phyloP scores from a whole-genome alignment of 306 rosid species.

The Hippophae gyantsensis region DNA sequence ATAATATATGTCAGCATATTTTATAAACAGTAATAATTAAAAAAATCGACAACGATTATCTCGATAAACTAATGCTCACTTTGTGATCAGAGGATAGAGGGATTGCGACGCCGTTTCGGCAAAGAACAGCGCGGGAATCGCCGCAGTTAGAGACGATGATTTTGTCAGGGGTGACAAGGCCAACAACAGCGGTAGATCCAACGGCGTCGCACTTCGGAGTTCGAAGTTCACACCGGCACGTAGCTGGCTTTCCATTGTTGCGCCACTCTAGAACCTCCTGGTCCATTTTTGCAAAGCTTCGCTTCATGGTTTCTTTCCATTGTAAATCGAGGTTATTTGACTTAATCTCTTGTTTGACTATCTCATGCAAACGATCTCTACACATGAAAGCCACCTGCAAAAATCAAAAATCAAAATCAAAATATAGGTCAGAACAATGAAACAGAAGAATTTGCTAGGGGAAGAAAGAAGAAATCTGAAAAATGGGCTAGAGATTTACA shows the following conservation, averaged over 20 bases:
- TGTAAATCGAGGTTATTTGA: not conserved
- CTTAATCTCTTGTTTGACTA: conserved; percentile 33
- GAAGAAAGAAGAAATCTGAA: not conserved
- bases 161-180: conserved; percentile 45
- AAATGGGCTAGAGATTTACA: conserved; percentile 26
- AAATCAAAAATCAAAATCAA: not conserved
- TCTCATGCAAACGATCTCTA: conserved; percentile 35
- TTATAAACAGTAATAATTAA: not conserved
- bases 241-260: conserved; percentile 3
- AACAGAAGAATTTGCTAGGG: not conserved
- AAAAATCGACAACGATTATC: not conserved
- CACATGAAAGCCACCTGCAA: conserved; percentile 38
- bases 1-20: not conserved
- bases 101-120: conserved; percentile 48
- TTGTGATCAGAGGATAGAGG: conserved; percentile 88
- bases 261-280: conserved; percentile 24
- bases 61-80: conserved; percentile 21
- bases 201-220: conserved; percentile 81
- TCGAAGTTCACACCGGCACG: conserved; percentile 41
- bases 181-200: conserved; percentile 78
- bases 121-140: conserved; percentile 87
- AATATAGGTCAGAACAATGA: too few relatives aligned
- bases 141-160: conserved; percentile 79
- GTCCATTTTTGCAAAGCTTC: conserved; percentile 35
- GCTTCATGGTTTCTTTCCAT: conserved; percentile 38